phyloP scores from a whole-genome alignment of 805 yeast genomes.

The Barnettozyma botsteinii region DNA sequence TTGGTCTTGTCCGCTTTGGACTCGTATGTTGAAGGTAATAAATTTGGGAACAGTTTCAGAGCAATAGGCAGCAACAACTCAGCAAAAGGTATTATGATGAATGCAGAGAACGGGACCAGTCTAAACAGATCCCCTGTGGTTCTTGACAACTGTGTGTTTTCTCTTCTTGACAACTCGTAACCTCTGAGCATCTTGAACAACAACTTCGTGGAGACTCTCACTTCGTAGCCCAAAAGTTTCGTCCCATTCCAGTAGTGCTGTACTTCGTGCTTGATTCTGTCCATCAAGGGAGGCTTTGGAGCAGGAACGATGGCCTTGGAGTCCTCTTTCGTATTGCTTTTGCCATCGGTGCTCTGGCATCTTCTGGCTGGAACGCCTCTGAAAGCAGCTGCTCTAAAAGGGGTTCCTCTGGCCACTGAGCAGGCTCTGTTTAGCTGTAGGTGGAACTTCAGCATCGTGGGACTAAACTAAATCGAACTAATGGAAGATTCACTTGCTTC shows the following conservation, averaged over 20 bases:
- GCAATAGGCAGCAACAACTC: constrained; percentile 88
- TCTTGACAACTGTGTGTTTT: constrained; percentile 78
- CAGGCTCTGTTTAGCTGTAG: no score
- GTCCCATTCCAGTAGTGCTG: constrained; percentile 96
- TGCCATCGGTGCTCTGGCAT: constrained; percentile 1
- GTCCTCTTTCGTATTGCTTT: neutral
- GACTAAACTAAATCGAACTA: no score
- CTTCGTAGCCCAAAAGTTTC: constrained; percentile 84
- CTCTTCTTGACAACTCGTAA: constrained; percentile 87
- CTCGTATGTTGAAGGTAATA: constrained; percentile 90
- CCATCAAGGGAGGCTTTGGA: constrained; percentile 61
- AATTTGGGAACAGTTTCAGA: constrained; percentile 84
- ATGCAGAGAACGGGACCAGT: constrained; percentile 88
- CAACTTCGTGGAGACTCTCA: constrained; percentile 76
- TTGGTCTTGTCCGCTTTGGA: constrained; percentile 54
- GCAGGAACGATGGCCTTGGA: constrained; percentile 1
- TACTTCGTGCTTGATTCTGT: constrained; percentile 80
- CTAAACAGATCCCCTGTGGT: constrained; percentile 82
- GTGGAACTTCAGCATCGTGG: neutral
- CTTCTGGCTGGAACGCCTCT: neutral
- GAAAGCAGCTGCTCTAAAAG: neutral
- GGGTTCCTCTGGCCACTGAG: neutral
- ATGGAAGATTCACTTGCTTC: no score
- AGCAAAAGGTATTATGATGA: constrained; percentile 88
- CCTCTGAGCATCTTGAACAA: constrained; percentile 82